Evolutionary conservation across 1,284 basidiomycete species (phyloP).

Genomic region (Fistulinella staudtii): DNA sequence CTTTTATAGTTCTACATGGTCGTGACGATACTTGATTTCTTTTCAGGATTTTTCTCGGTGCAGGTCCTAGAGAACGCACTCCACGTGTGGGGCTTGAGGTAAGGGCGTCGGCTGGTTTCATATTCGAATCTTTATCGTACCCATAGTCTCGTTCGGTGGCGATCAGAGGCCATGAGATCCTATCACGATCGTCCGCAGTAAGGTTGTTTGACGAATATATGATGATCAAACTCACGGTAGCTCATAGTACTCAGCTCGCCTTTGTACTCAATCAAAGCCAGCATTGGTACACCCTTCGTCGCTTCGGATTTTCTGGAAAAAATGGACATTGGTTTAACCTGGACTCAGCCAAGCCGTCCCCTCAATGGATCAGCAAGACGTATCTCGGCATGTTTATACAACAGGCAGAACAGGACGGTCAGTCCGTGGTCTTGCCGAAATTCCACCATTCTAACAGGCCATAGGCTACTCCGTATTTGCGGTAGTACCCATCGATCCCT

Average conservation of each 20-base stretch:
- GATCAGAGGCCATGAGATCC: slow-evolving; percentile 75
- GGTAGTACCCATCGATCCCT: slow-evolving; percentile 55
- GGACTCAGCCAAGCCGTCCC: slow-evolving; percentile 69
- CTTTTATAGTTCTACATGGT: not conserved
- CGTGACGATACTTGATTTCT: slow-evolving; percentile 1
- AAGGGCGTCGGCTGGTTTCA: slow-evolving; percentile 19
- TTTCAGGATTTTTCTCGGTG: slow-evolving; percentile 79
- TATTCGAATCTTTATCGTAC: slow-evolving; percentile 8
- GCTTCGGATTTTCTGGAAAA: slow-evolving; percentile 62
- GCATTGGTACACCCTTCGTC: slow-evolving; percentile 88
- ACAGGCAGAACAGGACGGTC: slow-evolving; percentile 83
- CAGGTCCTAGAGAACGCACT: slow-evolving; percentile 80
- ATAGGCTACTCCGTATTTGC: slow-evolving; percentile 89
- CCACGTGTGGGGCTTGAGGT: slow-evolving; percentile 81
- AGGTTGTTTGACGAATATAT: slow-evolving; percentile 25
- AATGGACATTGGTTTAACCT: slow-evolving; percentile 87
- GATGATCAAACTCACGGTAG: slow-evolving; percentile 10
- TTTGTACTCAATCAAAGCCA: slow-evolving; percentile 86
- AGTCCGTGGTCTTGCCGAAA: slow-evolving; percentile 6
- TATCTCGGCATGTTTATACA: slow-evolving; percentile 85
- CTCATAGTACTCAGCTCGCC: slow-evolving; percentile 69
- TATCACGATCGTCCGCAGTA: slow-evolving; percentile 80
- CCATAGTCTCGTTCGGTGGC: slow-evolving; percentile 72
- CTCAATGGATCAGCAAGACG: slow-evolving; percentile 80
- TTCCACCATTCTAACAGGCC: slow-evolving; percentile 2